A percentile compares a stretch with the other conserved stretches of the same genome.
Evolutionary conservation across 164 flowering plant species (phyloP).

Genomic region (Magnolia kwangsiensis): DNA sequence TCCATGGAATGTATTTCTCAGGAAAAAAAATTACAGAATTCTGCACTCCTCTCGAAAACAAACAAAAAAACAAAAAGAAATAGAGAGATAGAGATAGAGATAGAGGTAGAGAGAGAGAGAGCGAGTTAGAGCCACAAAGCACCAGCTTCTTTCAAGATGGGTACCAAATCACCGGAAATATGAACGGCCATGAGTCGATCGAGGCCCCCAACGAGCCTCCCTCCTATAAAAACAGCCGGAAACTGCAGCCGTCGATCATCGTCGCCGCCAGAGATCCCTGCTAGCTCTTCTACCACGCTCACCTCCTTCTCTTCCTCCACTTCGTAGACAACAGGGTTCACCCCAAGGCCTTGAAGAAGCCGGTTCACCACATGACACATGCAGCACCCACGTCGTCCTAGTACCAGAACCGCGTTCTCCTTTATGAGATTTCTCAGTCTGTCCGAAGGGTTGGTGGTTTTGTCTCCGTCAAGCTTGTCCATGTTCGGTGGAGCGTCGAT

Average conservation of each 20-base stretch:
- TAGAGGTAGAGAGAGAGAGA: background rate
- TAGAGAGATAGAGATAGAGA: background rate
- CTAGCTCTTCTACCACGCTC: constrained; percentile 24
- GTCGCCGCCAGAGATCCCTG: background rate
- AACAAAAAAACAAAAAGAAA: background rate
- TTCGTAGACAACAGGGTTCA: constrained; percentile 68
- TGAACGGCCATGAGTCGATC: constrained; percentile 49
- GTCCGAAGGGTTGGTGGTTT: background rate
- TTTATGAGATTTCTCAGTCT: constrained; percentile 28
- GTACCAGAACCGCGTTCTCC: constrained; percentile 67
- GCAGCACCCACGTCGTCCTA: constrained; percentile 66
- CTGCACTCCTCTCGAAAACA: constrained; percentile 3
- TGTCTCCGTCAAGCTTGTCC: background rate
- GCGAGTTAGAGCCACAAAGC: constrained; percentile 45
- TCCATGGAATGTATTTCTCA: background rate
- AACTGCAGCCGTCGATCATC: constrained; percentile 17
- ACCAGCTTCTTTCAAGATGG: constrained; percentile 41
- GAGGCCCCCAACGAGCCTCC: constrained; percentile 47
- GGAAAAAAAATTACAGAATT: background rate
- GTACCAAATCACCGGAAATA: constrained; percentile 51
- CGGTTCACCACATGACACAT: constrained; percentile 76
- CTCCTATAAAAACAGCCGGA: constrained; percentile 50
- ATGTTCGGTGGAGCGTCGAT: background rate
- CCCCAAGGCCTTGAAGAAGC: constrained; percentile 58
- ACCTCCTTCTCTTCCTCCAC: constrained; percentile 54